Percentiles rank a stretch among this genome's conserved stretches.
phyloP scores from a whole-genome alignment of 1,284 basidiomycete genomes.

The Pseudozyma hubeiensis region DNA sequence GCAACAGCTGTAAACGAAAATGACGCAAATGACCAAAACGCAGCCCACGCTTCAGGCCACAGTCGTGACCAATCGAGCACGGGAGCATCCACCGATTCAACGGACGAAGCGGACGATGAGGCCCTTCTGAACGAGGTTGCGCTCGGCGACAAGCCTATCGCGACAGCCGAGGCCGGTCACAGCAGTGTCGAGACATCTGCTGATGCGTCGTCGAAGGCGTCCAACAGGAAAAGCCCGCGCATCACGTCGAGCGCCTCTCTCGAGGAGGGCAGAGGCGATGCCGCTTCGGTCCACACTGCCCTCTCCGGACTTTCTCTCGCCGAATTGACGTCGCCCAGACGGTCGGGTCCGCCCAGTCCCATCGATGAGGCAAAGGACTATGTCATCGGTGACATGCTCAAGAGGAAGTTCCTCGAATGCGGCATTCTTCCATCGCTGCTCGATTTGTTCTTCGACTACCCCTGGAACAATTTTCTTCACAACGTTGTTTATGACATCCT shows the following conservation, averaged over 20 bases:
- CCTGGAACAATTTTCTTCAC: constrained; percentile 98
- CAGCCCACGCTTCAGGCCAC: constrained; percentile 16
- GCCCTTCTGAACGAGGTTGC: constrained; percentile 61
- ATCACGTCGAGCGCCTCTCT: constrained; percentile 33
- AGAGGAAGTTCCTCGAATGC: constrained; percentile 64
- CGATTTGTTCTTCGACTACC: constrained; percentile 87
- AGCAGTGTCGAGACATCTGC: not conserved
- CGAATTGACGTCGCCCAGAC: constrained; percentile 54
- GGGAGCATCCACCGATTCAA: constrained; percentile 46
- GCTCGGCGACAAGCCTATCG: constrained; percentile 27
- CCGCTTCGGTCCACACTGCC: constrained; percentile 53
- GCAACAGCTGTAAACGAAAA: not conserved
- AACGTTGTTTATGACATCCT: constrained; percentile 96
- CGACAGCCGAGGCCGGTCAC: constrained; percentile 7
- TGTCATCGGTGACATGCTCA: constrained; percentile 63
- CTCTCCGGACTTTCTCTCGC: constrained; percentile 62
- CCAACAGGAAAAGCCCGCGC: constrained; percentile 13
- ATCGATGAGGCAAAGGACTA: constrained; percentile 53
- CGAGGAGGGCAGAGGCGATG: constrained; percentile 30
- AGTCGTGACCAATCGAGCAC: constrained; percentile 47
- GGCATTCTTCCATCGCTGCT: constrained; percentile 63
- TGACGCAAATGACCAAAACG: not conserved
- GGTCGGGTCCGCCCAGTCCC: constrained; percentile 55
- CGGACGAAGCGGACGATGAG: constrained; percentile 61
- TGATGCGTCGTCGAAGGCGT: constrained; percentile 6